Evolutionary conservation across 1,139 yeast genomes (phyloP), one percentile per base, ranked within the genome.

Genomic region (Yamadazyma siamensis): DNA sequence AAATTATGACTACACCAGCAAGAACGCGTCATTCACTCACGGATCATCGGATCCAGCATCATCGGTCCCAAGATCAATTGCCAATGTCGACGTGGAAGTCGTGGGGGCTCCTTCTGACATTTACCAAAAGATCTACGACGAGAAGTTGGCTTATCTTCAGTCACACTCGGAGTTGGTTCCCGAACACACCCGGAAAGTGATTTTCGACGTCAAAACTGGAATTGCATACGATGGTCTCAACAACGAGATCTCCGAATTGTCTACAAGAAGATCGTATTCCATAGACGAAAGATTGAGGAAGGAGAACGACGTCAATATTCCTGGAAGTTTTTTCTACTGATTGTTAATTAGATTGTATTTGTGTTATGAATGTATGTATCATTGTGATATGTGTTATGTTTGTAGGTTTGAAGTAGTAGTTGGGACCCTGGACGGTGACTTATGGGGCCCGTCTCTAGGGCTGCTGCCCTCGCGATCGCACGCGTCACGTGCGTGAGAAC

Each of bases 171-270:
- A 38, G 12, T 33, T 36, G 18, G 31, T 46, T 19, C 49, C 49
- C n/a, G 21, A 26, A 1, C 32, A 37, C 11, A 43, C 48, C 16
- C 43, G 37, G 27, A 49, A 45, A 28, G 29, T 54, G 25, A 44
- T 41, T 7, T 47, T 52, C 28, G 56, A 54, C 34, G 54, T 57
- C 9, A 40, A 39, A 24, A 50, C 54, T 6, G 60, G 60, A 4
- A 40, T 43, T n/a, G 54, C 55, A 9, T 43, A 48, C 21, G 59
- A 54, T 32, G 57, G 48, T 12, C 22, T 31, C 19, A 48, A 48
- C 9, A 41, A 38, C 12, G 39, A 43, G 20, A 40, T 44, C 23
- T 32, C 42, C 3, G 42, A 28, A 22, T 41, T 44, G 25, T 40
- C 46, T 10, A 31, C 43, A 4, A 28, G 34, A 15, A 37, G 40